Evolutionary conservation across 2,329 filamentous ascomycete genomes (phyloP), one percentile per base, ranked within the genome.

Genomic region (Ascochyta rabiei): DNA sequence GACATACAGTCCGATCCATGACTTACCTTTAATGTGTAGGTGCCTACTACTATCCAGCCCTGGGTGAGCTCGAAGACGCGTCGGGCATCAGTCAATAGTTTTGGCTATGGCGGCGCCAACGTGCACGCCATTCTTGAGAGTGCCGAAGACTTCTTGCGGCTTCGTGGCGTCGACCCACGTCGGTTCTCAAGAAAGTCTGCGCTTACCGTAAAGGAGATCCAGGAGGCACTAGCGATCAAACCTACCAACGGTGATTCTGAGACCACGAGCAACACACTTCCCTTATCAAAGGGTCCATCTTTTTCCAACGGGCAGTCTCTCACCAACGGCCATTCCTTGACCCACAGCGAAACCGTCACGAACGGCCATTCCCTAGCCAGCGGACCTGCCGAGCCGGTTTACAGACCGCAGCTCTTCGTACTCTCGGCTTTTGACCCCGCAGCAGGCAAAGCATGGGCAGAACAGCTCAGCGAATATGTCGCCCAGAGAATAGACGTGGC

Each of bases 101-200:
- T 28, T 10, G 26, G 26, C 26, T 28, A 9, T 10, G 26, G 26
- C 9, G 26, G 26, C 8, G 26, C 26, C 1, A 28, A 28, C 9
- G 9, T 8, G 3, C 26, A 28, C 3, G 26, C 9, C 7, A 28
- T 28, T 9, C 7, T 28, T 2, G 26, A 70, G 78, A 39, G 76
- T 77, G 7, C 77, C 79, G 54, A 67, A 72, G 3, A 28, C 9
- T 28, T 9, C 26, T 7, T 24, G 4, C 23, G 23, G 4, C 4
- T 7, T 4, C 23, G 23, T 4, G 7, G 23, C 7, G 7, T 24
- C 23, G 23, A 24, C 23, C 23, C 23, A 24, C 4, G 23, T 24
- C 4, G 23, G 4, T 24, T 24, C 23, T 4, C 23, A 4, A 24
- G 23, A 7, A 24, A 24, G 23, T 24, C 23, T 4, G 23, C 23